phyloP scores from a whole-genome alignment of 2,329 filamentous ascomycete genomes.

The Hymenoscyphus albidus region DNA sequence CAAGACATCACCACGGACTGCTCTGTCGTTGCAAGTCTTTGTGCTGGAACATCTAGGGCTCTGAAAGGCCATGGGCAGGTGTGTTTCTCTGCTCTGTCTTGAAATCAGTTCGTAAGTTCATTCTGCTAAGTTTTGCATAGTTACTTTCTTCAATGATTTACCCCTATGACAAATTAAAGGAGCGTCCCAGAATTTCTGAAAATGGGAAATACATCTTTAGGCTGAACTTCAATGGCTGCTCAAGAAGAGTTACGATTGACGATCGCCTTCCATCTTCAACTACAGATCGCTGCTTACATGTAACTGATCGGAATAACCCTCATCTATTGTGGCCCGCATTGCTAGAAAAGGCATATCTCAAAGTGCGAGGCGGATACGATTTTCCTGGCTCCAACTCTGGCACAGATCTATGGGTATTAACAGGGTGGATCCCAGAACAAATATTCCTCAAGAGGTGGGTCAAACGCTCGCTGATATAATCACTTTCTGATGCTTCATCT shows the following conservation, averaged over 20 bases:
- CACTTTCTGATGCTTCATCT: slow-evolving; percentile 6
- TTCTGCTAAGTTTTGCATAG: slow-evolving; percentile 38
- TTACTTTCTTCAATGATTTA: slow-evolving; percentile 70
- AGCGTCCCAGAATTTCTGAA: slow-evolving; percentile 59
- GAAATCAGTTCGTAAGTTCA: background rate
- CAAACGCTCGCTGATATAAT: background rate
- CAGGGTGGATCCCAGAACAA: slow-evolving; percentile 96
- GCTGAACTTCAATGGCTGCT: slow-evolving; percentile 95
- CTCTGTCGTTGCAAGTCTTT: slow-evolving; percentile 93
- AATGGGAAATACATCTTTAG: slow-evolving; percentile 89
- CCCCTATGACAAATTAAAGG: slow-evolving; percentile 62
- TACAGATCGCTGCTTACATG: slow-evolving; percentile 73
- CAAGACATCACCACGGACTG: slow-evolving; percentile 96
- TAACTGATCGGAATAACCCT: slow-evolving; percentile 80
- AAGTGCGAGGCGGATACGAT: slow-evolving; percentile 92
- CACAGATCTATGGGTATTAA: slow-evolving; percentile 88
- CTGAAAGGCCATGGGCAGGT: slow-evolving; percentile 67
- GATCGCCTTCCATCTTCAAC: slow-evolving; percentile 79
- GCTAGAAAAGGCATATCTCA: slow-evolving; percentile 93
- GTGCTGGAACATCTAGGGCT: slow-evolving; percentile 69
- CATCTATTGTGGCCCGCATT: slow-evolving; percentile 86
- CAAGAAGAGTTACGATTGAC: slow-evolving; percentile 81
- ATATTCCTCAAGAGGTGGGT: slow-evolving; percentile 74
- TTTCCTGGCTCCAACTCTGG: slow-evolving; percentile 97
- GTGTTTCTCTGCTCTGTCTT: slow-evolving; percentile 18